Base-by-base conservation (phyloP, 371 early-diverging fungal species). In the Massospora cicadina region DNA sequence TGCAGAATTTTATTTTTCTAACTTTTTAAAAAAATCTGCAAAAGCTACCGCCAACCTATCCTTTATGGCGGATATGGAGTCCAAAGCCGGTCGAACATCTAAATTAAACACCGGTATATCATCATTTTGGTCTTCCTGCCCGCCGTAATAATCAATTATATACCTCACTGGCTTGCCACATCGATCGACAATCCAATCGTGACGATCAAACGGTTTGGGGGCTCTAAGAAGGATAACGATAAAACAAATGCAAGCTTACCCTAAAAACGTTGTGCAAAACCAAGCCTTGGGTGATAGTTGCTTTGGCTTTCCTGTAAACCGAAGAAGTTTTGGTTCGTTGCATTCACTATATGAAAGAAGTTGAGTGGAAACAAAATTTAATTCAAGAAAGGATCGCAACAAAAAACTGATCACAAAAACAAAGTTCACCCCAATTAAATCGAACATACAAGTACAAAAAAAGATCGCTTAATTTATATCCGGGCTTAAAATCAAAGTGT, bases 181-280 rank as follows among this genome's bases (percentile, higher is more conserved):
- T 27, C 98, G 79, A 73, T 95, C 93, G 2, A 98, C 85, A 0
- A 84, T 84, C 98, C 98, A 98, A 75, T 98, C 96, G 71, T 98
- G 98, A 3, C 96, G 82, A 70, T 98, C 98, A 72, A 98, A 98
- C 0, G 98, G 95, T 60, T 55, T 28, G 33, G 57, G 59, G 2
- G 62, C 59, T n/a, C 65, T 60, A 60, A 24, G 25, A 53, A 63
- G 24, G 12, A 24, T 21, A 63, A 31, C 31, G n/a, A 26, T 2
- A 26, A 2, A 29, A 13, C 24, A 63, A 33, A 24, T 24, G 25
- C 56, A 1, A 65, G 33, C 69, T 72, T 79, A 87, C 74, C 89
- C 89, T 70, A 90, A 76, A 76, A 79, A 79, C 24, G 81, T 79
- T 10, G 54, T 17, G 63, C 79, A 74, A 29, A 86, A 56, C 53